Conservation (phyloP, 2,329 filamentous ascomycete species). For the Ceratocystiopsis sp. region DNA sequence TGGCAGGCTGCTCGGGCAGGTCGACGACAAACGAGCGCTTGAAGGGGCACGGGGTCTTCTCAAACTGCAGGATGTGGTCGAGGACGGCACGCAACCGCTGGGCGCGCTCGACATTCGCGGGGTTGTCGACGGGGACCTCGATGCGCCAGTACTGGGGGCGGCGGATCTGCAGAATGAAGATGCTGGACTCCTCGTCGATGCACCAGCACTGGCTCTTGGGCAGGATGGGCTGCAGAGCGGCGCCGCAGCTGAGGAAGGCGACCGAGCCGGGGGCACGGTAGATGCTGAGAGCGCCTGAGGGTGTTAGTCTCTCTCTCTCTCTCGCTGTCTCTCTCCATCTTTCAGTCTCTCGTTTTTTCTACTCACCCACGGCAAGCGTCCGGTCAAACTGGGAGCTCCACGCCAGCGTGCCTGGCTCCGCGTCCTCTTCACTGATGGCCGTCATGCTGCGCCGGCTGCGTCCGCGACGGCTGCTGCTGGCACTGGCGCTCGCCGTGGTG, state of each 20-base stretch:
- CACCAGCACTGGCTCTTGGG: conserved; percentile 90
- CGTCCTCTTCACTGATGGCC: conserved; percentile 16
- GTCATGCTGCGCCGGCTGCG: conserved; percentile 6
- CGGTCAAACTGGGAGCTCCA: conserved; percentile 64
- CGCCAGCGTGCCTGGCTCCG: conserved; percentile 45
- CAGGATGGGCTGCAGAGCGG: conserved; percentile 69
- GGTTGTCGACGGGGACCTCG: conserved; percentile 54
- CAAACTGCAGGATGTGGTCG: conserved; percentile 60
- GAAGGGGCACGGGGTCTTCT: conserved; percentile 79
- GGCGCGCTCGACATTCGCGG: conserved; percentile 43
- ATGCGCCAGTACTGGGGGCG: conserved; percentile 81
- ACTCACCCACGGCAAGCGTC: conserved; percentile 50
- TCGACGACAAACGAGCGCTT: conserved; percentile 58
- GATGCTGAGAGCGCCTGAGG: conserved; percentile 48
- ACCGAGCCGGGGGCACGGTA: conserved; percentile 77
- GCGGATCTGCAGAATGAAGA: conserved; percentile 74
- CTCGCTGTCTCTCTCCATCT: no score
- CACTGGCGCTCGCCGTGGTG: conserved; percentile 17
- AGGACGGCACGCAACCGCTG: conserved; percentile 53
- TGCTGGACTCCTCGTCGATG: conserved; percentile 62
- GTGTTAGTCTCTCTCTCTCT: no score
- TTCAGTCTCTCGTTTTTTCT: no score
- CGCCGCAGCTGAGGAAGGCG: conserved; percentile 73
- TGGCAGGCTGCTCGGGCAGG: conserved; percentile 50
- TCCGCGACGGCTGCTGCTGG: conserved; percentile 13